phyloP scores from a whole-genome alignment of 139 green algal species.

The Volvox reticuliferus region DNA sequence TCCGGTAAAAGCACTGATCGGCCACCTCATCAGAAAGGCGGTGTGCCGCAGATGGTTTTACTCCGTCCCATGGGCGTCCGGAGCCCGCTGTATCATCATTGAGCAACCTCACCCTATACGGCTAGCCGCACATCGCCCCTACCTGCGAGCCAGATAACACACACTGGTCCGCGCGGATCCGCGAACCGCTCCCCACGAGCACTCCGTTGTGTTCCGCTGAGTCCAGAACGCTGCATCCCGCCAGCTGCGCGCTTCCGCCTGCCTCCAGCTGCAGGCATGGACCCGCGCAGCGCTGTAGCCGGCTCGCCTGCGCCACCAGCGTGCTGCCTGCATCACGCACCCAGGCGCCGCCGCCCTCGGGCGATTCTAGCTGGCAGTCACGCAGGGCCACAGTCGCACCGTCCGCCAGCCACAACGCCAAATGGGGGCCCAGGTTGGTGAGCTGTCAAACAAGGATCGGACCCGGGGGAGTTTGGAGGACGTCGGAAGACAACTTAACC shows the following conservation, averaged over 20 bases:
- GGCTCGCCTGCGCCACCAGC: background rate
- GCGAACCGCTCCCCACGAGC: background rate
- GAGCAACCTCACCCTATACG: too few relatives aligned
- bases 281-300: constrained; percentile 13
- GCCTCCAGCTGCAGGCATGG: constrained; percentile 34
- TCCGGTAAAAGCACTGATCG: too few relatives aligned
- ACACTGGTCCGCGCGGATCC: constrained; percentile 15
- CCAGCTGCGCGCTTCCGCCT: background rate
- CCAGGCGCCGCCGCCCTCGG: background rate
- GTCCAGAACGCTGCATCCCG: background rate
- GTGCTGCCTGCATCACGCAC: constrained; percentile 26
- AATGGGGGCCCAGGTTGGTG: background rate
- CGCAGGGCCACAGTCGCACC: background rate
- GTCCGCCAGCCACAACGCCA: constrained; percentile 10
- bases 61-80: too few relatives aligned
- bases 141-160: constrained; percentile 1
- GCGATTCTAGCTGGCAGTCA: background rate
- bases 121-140: background rate
- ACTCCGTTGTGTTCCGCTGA: background rate
- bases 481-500: too few relatives aligned
- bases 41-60: too few relatives aligned
- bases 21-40: too few relatives aligned
- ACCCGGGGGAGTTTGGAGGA: too few relatives aligned
- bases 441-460: background rate
- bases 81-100: too few relatives aligned